phyloP scores from a whole-genome alignment of 2,329 filamentous ascomycete species.

The Aspergillus sp. region DNA sequence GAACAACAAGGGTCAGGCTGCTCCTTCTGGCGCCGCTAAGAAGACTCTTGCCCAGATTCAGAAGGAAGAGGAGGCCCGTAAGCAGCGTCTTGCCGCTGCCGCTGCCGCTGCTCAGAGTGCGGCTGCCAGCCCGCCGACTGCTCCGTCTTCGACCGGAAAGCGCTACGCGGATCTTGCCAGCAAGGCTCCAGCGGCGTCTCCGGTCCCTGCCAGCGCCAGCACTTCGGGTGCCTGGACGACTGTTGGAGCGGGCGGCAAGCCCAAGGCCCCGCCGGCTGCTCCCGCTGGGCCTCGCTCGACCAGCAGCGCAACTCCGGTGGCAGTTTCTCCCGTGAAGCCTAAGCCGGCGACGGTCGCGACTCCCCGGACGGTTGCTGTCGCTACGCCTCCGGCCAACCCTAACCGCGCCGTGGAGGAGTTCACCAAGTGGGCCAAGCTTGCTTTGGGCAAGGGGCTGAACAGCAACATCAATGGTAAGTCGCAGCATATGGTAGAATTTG shows the following conservation, averaged over 20 bases:
- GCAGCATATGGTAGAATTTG: too few species aligned
- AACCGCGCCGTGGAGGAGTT: slow-evolving; percentile 84
- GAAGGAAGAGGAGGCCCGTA: slow-evolving; percentile 88
- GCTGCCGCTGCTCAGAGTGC: slow-evolving; percentile 51
- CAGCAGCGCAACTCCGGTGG: slow-evolving; percentile 42
- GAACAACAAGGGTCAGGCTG: slow-evolving; percentile 52
- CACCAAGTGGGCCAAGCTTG: slow-evolving; percentile 83
- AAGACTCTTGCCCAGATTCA: slow-evolving; percentile 96
- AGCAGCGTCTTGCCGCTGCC: slow-evolving; percentile 67
- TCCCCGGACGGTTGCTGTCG: slow-evolving; percentile 48
- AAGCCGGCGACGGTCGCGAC: slow-evolving; percentile 59
- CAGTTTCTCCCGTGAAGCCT: slow-evolving; percentile 47
- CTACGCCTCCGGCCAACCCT: slow-evolving; percentile 47
- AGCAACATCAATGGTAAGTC: slow-evolving; percentile 65
- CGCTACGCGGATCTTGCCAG: slow-evolving; percentile 92
- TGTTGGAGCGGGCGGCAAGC: slow-evolving; percentile 89
- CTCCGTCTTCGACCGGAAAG: slow-evolving; percentile 62
- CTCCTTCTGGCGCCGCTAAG: slow-evolving; percentile 57
- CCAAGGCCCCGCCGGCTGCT: slow-evolving; percentile 66
- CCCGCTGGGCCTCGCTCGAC: slow-evolving; percentile 50
- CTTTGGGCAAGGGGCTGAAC: slow-evolving; percentile 73
- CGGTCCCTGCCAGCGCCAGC: slow-evolving; percentile 42
- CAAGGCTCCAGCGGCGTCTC: slow-evolving; percentile 61
- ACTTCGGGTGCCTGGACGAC: slow-evolving; percentile 77
- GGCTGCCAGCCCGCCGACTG: slow-evolving; percentile 44